Evolutionary conservation across 257 asterid genomes (phyloP), one percentile per base, ranked within the genome.

Genomic region (Solanum verrucosum): DNA sequence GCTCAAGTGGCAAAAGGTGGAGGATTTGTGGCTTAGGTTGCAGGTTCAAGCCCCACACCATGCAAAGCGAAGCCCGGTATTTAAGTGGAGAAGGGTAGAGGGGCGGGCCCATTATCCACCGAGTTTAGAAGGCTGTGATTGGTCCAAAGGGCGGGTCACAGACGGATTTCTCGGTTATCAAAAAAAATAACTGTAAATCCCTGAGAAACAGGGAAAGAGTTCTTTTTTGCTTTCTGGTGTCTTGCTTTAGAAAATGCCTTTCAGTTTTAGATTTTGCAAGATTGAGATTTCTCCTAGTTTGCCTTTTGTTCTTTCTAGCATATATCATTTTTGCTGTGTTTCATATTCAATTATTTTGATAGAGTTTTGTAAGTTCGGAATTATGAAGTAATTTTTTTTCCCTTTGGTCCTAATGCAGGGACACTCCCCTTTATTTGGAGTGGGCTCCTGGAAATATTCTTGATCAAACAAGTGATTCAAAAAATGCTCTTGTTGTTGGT

Each of bases 391-490:
- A 49, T 11, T 27, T 18, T 29, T 29, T 49, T 25, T 31, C 70
- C 7, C 84, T n/a, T 84, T 49, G 68, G 68, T 84, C 82, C 13
- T 38, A 33, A 88, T 46, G 13, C 89, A 97, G 99, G 94, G 99
- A 96, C 90, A 93, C 94, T 83, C 99, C 99, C 6, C 92, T 97
- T 82, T 97, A 97, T 92, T 90, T 97, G 93, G 99, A 97, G 91
- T 96, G 98, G 99, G 99, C 99, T 68, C 99, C 99, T 87, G 96
- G 87, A 65, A 88, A 95, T 90, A 93, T 97, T 91, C 96, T 97
- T 25, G 89, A 90, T 92, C 93, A 84, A 89, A 84, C 91, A 63
- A 88, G 67, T 90, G 95, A 72, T 73, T 79, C 89, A 34, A 86
- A 79, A 73, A 90, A 88, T 86, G 81, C 67, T 86, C 78, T 87